These are phyloP conservation scores for Neurospora sp. DNA, from an alignment of 495 filamentous ascomycete genomes.

Conservation along the genomic window DNA sequence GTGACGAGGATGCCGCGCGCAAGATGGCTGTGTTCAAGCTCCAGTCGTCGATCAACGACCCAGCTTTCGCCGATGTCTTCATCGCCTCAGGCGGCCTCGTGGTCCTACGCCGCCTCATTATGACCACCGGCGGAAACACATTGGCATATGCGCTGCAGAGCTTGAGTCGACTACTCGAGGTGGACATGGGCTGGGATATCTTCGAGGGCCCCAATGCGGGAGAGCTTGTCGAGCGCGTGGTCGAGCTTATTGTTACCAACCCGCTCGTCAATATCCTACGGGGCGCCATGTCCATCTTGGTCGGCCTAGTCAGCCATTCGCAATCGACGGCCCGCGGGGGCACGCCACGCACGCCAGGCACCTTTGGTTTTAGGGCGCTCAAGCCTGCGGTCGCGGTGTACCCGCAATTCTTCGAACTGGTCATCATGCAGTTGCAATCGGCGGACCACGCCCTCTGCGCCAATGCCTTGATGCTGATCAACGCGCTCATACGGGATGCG, in stretches of 20 bases:
- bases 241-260: conserved; percentile 89
- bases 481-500: conserved; percentile 87
- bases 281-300: conserved; percentile 92
- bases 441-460: conserved; percentile 95
- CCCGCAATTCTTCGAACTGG: conserved; percentile 88
- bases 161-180: conserved; percentile 75
- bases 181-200: conserved; percentile 95
- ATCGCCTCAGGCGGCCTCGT: conserved; percentile 78
- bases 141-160: conserved; percentile 89
- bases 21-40: conserved; percentile 99
- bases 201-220: conserved; percentile 40
- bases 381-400: conserved; percentile 86
- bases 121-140: conserved; percentile 84
- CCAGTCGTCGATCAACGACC: conserved; percentile 86
- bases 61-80: conserved; percentile 93
- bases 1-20: conserved; percentile 72
- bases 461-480: conserved; percentile 90
- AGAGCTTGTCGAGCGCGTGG: conserved; percentile 59
- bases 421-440: conserved; percentile 78
- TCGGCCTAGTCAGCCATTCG: conserved; percentile 82
- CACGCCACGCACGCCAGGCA: conserved; percentile 34
- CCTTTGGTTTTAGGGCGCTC: conserved; percentile 78
- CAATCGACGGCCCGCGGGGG: conserved; percentile 35
- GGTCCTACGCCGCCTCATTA: conserved; percentile 68
- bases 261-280: conserved; percentile 95